Evolutionary conservation across 2,329 filamentous ascomycete genomes (phyloP), one percentile per base, ranked within the genome.

Genomic region (Ceratocystis lukuohia): DNA sequence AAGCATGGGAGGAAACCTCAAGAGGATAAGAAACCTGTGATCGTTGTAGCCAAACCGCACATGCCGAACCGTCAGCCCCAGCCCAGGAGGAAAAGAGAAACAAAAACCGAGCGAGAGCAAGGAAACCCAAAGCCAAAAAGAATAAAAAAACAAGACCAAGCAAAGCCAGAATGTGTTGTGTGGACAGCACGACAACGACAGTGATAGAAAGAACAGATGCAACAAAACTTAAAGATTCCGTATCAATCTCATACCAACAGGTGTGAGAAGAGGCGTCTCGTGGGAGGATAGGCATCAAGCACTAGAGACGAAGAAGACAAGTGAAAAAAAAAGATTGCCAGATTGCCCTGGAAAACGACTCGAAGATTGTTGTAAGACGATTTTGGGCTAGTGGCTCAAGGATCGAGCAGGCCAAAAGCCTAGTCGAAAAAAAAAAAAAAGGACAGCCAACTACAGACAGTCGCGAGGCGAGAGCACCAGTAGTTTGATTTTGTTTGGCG

Each of bases 11-110:
- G 41, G 25, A 65, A 65, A 65, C 10, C 2, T 57, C 48, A 17
- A 33, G n/a, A 17, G 22, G 15, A 62, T 17, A 61, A 61, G 61
- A 45, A 28, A 46, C 37, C 37, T 41, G 37, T 41, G 37, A 41
- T 41, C 37, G 37, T 41, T 41, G 37, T 41, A 41, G 25, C 28
- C 53, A 57, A 57, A 57, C 48, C 48, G 48, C 48, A 45, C 44
- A 62, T 44, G 59, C 59, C 59, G 22, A 64, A 48, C 63, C 63
- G 64, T 25, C 45, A 44, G 28, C 65, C 57, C 53, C 64, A 41
- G 37, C 57, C 53, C 64, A 41, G 10, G 37, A 3, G 37, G 37
- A 50, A 48, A 59, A 25, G 17, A 17, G 63, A 65, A 61, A 65
- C 30, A n/a, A 37, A 57, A 65, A 46, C 15, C 44, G 20, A 44